phyloP scores from a whole-genome alignment of 2,329 filamentous ascomycete species.

The Pseudogymnoascus sp. region DNA sequence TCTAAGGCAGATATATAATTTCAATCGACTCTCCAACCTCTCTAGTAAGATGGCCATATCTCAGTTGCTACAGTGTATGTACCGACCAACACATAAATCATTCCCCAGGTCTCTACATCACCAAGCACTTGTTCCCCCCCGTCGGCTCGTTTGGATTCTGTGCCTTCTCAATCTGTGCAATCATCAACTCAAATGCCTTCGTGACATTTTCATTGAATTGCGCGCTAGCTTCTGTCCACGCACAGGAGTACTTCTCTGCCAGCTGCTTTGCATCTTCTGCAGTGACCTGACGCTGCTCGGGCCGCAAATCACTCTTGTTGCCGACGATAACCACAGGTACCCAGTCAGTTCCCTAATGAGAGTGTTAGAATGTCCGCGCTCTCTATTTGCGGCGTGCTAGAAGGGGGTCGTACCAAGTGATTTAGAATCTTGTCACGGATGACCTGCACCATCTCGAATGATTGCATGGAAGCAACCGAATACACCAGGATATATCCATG shows the following conservation, averaged over 20 bases:
- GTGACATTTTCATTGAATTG: slow-evolving; percentile 89
- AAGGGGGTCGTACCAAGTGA: slow-evolving; percentile 59
- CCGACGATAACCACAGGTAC: slow-evolving; percentile 92
- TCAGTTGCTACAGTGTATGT: background rate
- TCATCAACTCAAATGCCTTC: slow-evolving; percentile 88
- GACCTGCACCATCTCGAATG: slow-evolving; percentile 94
- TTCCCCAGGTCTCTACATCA: slow-evolving; percentile 58
- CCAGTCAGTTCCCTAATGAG: slow-evolving; percentile 72
- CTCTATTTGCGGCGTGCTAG: background rate
- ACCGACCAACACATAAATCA: background rate
- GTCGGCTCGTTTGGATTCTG: slow-evolving; percentile 82
- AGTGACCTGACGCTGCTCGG: slow-evolving; percentile 86
- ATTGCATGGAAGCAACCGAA: slow-evolving; percentile 87
- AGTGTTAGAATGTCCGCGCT: slow-evolving; percentile 10
- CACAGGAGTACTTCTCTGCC: slow-evolving; percentile 80
- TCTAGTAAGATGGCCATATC: background rate
- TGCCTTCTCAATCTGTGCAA: slow-evolving; percentile 88
- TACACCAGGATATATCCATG: slow-evolving; percentile 99
- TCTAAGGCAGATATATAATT: background rate
- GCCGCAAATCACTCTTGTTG: slow-evolving; percentile 90
- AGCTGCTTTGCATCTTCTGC: slow-evolving; percentile 78
- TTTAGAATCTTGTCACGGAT: slow-evolving; percentile 97
- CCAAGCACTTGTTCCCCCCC: slow-evolving; percentile 66
- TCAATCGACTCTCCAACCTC: background rate
- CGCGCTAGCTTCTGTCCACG: slow-evolving; percentile 90